Base-by-base conservation (phyloP, 1,139 yeast genomes). In the Geotrichum cucujoidarum region DNA sequence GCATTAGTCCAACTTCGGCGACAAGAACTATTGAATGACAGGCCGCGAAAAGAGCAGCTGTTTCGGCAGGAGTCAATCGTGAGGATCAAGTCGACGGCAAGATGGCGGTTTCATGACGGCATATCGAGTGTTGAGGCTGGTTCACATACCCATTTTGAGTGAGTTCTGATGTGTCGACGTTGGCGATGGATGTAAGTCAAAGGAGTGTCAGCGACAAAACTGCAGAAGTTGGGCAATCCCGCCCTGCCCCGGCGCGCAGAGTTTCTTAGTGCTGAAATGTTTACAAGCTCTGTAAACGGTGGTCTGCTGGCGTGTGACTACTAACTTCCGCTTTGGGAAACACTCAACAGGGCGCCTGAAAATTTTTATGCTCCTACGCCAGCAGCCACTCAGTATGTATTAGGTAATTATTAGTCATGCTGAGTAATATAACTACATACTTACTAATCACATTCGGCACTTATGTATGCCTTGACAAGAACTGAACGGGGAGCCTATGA, bases 101-200 rank as follows among this genome's bases (percentile, higher is more conserved):
- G n/a, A n/a, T n/a, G n/a, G n/a, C n/a, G n/a, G n/a, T n/a, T n/a
- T n/a, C n/a, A n/a, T n/a, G n/a, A n/a, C n/a, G n/a, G n/a, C n/a
- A n/a, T n/a, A n/a, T n/a, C n/a, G n/a, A n/a, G n/a, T n/a, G n/a
- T n/a, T n/a, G n/a, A n/a, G n/a, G n/a, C n/a, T n/a, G 7, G 30
- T n/a, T 20, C 30, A 42, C 47, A 31, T 44, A 44, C 47, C 47
- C 47, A 44, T 44, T 44, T 38, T 44, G 31, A 27, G 14, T n/a
- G 44, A 31, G 36, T n/a, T 40, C 30, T 42, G 30, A 22, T 44
- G 37, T 31, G 38, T 44, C 41, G 47, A 43, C 46, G 33, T 43
- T 35, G 46, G 46, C 46, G 46, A 30, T 43, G 30, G 46, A 43
- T n/a, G 10, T 25, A 21, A 38, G 40, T 43, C 40, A 43, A 43